A percentile compares a stretch with the other conserved stretches of the same genome.
These are phyloP conservation scores for Ceratocystiopsis sp. DNA, from an alignment of 2,329 filamentous ascomycete genomes.

Conservation along the genomic window DNA sequence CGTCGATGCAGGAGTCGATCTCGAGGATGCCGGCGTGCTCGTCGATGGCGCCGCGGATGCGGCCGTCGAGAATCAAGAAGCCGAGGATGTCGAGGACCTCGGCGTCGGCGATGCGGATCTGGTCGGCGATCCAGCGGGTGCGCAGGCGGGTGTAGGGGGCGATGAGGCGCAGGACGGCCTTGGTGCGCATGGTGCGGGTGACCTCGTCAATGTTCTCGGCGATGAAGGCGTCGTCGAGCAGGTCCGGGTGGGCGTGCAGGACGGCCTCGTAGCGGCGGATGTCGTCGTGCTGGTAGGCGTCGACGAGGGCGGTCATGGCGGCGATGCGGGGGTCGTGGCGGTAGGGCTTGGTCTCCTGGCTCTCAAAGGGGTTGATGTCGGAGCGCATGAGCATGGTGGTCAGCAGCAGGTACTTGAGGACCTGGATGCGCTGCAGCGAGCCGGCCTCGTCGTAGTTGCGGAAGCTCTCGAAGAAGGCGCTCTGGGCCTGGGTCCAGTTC, in stretches of 20 bases:
- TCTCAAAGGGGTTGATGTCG: conserved; percentile 96
- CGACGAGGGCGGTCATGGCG: conserved; percentile 93
- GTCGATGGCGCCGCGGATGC: conserved; percentile 76
- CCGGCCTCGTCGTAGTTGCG: conserved; percentile 97
- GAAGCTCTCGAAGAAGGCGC: conserved; percentile 97
- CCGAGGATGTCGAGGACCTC: conserved; percentile 95
- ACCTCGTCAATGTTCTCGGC: conserved; percentile 99
- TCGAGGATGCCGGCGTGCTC: conserved; percentile 72
- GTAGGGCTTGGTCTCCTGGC: conserved; percentile 96
- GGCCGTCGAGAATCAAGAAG: conserved; percentile 80
- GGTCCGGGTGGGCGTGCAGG: conserved; percentile 70
- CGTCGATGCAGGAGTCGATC: conserved; percentile 55
- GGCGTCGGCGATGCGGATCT: conserved; percentile 66
- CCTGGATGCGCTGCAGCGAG: conserved; percentile 88
- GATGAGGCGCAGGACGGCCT: conserved; percentile 83
- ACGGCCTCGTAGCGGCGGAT: conserved; percentile 84
- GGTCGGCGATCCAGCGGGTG: conserved; percentile 69
- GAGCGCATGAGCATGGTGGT: conserved; percentile 98
- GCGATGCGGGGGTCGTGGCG: conserved; percentile 88
- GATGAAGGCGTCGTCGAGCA: conserved; percentile 85
- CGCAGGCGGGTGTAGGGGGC: conserved; percentile 91
- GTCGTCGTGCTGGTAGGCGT: conserved; percentile 90
- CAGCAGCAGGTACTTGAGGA: conserved; percentile 89
- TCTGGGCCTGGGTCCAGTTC: conserved; percentile 95
- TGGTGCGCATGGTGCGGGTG: conserved; percentile 93